These are phyloP conservation scores for Meredithiella fracta DNA, from an alignment of 2,329 filamentous ascomycete genomes.

Conservation along the genomic window DNA sequence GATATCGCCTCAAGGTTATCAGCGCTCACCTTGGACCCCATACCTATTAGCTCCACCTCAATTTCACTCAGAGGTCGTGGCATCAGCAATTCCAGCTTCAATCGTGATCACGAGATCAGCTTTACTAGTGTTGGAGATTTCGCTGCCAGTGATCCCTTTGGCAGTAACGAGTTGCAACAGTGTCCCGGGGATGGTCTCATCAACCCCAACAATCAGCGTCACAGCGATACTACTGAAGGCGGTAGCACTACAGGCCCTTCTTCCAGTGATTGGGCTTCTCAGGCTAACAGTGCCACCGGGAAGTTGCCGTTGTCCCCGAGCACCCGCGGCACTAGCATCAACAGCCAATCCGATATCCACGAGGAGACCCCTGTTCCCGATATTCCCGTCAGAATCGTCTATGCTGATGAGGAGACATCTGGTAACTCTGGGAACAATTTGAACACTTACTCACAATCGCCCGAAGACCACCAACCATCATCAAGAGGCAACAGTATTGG, in stretches of 20 bases:
- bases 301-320: slow-evolving; percentile 50
- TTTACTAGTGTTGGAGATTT: slow-evolving; percentile 34
- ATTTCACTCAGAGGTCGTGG: neutral
- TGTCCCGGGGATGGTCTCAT: slow-evolving; percentile 6
- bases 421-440: slow-evolving; percentile 5
- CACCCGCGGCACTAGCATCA: slow-evolving; percentile 48
- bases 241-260: slow-evolving; percentile 34
- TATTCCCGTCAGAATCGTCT: slow-evolving; percentile 9
- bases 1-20: neutral
- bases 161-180: slow-evolving; percentile 17
- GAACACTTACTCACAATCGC: slow-evolving; percentile 9
- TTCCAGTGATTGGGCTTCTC: slow-evolving; percentile 44
- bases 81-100: neutral
- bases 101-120: slow-evolving; percentile 1
- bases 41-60: slow-evolving; percentile 8
- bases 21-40: slow-evolving; percentile 1
- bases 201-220: slow-evolving; percentile 32
- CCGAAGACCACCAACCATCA: slow-evolving; percentile 9
- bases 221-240: slow-evolving; percentile 47
- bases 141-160: slow-evolving; percentile 34
- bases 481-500: slow-evolving; percentile 24
- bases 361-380: slow-evolving; percentile 24
- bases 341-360: slow-evolving; percentile 42
- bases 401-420: slow-evolving; percentile 11
- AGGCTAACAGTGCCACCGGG: slow-evolving; percentile 45